Base-by-base conservation (phyloP, 352 stramenopile species). In the Phytophthora colocasiae region DNA sequence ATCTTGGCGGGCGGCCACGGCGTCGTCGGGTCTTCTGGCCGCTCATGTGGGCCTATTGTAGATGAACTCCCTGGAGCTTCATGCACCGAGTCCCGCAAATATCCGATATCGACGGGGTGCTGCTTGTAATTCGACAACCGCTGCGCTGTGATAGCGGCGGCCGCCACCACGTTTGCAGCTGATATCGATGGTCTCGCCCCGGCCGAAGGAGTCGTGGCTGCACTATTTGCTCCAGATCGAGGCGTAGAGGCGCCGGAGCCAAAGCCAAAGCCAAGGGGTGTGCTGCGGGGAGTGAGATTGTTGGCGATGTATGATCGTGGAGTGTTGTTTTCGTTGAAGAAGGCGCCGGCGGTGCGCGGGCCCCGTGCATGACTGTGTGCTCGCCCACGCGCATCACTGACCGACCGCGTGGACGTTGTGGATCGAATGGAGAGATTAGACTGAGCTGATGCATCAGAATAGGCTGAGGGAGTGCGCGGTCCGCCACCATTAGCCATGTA, bases 401-500 rank as follows among this genome's bases (percentile, higher is more conserved):
- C 64, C 0, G 85, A 93, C 19, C 81, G 79, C 12, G 81, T 83
- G 8, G 85, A 93, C 29, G 85, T 71, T 5, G 85, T 91, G 5
- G 85, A 93, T 7, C 82, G 85, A 48, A 93, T 92, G 12, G 87
- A 95, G 19, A 93, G 60, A 60, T 92, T 93, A 19, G 85, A 93
- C 44, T 88, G 79, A 19, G 75, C 83, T 39, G 87, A 95, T 3
- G 83, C 77, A 46, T 82, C 87, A 4, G 87, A 95, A 70, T 91
- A 95, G 15, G 78, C 87, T 4, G 83, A 92, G 1, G 85, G 87
- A 6, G 83, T 93, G 54, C 80, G 75, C 6, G 87, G 79, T 22
- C 77, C 77, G 46, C 75, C 80, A 26, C 69, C 75, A 66, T 75
- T 87, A 32, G 26, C 59, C 62, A 90, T 73, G 58, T 93, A 95